Conservation (phyloP, 1,284 basidiomycete genomes). For the Tremellales sp. region DNA sequence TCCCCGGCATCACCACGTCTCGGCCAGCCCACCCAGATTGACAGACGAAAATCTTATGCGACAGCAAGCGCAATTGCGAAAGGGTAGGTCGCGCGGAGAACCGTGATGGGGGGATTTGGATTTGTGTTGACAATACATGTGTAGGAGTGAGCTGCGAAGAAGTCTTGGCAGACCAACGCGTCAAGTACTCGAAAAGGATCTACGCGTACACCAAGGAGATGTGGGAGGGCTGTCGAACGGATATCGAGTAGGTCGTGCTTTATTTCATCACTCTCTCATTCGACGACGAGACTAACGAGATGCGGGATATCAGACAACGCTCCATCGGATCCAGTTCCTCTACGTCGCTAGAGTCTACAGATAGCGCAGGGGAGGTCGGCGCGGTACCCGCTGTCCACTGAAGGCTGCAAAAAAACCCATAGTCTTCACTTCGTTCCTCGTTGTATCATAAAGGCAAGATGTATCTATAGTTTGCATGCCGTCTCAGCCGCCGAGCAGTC, state of each 20-base stretch:
- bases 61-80: background rate
- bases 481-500: too few relatives aligned
- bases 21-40: background rate
- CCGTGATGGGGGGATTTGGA: background rate
- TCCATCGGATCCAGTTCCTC: too few relatives aligned
- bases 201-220: conserved; percentile 11
- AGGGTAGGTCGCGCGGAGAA: background rate
- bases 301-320: too few relatives aligned
- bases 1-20: background rate
- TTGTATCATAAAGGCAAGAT: too few relatives aligned
- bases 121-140: too few relatives aligned
- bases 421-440: too few relatives aligned
- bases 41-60: background rate
- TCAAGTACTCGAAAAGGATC: conserved; percentile 11
- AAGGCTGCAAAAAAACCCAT: too few relatives aligned
- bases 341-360: too few relatives aligned
- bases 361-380: too few relatives aligned
- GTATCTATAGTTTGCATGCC: too few relatives aligned
- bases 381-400: too few relatives aligned
- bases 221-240: conserved; percentile 9
- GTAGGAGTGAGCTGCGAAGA: background rate
- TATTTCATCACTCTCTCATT: background rate
- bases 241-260: conserved; percentile 14
- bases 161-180: background rate
- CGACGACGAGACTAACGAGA: too few relatives aligned